phyloP scores from a whole-genome alignment of 805 yeast genomes.

The Saccharomycopsis fermentans region DNA sequence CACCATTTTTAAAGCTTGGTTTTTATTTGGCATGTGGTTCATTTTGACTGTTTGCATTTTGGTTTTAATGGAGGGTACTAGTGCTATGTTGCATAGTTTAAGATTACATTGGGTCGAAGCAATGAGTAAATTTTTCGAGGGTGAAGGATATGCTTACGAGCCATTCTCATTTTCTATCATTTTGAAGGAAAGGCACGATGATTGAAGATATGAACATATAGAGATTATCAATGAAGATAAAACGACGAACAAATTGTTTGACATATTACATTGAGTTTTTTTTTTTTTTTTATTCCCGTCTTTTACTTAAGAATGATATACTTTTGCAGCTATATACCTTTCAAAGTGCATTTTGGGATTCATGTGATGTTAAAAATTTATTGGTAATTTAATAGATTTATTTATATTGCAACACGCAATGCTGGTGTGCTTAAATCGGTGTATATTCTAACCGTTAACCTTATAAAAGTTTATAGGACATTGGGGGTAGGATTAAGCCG shows the following conservation, averaged over 20 bases:
- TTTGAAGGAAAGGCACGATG: conserved; percentile 11
- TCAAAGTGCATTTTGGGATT: too few species aligned
- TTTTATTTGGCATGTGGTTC: conserved; percentile 92
- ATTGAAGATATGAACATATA: neutral
- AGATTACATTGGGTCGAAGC: conserved; percentile 99
- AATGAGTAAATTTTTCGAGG: conserved; percentile 96
- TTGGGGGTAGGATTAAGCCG: too few species aligned
- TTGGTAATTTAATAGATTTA: neutral
- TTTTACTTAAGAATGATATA: neutral
- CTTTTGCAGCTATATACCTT: neutral
- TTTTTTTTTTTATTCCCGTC: neutral
- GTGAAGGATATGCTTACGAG: conserved; percentile 85
- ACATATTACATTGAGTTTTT: neutral
- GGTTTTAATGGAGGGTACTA: conserved; percentile 97
- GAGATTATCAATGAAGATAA: neutral
- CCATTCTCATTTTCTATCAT: conserved; percentile 64
- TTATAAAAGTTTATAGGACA: too few species aligned
- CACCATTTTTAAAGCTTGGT: conserved; percentile 67
- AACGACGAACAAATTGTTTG: neutral
- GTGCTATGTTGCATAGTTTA: conserved; percentile 97
- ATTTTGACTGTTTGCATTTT: conserved; percentile 80
- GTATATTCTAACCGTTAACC: too few species aligned
- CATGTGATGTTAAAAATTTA: neutral
- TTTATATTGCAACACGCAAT: neutral
- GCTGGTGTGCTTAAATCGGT: neutral